Evolutionary conservation across 2,329 filamentous ascomycete genomes (phyloP).

Genomic region (Chaetomium strumarium): DNA sequence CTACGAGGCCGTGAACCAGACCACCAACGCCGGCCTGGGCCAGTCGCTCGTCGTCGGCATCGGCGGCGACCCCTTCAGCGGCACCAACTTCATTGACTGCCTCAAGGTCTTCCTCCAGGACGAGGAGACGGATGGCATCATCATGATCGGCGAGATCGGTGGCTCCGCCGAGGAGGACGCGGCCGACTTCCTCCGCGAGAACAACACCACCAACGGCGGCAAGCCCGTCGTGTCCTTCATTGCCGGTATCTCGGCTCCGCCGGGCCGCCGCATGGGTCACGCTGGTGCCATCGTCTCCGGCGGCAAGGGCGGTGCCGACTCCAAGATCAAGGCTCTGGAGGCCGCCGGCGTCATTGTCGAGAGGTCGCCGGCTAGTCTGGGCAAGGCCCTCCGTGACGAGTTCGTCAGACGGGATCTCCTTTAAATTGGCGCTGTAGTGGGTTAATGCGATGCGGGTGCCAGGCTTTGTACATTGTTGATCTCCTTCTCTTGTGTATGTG

Average conservation of each 20-base stretch:
- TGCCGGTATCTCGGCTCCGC: constrained; percentile 93
- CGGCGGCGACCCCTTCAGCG: constrained; percentile 96
- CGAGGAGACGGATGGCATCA: constrained; percentile 95
- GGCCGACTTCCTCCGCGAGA: constrained; percentile 85
- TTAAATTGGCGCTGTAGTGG: constrained; percentile 43
- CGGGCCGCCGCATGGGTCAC: constrained; percentile 96
- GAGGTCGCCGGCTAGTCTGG: constrained; percentile 84
- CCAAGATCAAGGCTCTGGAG: constrained; percentile 94
- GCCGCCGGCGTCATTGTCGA: constrained; percentile 92
- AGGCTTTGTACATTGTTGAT: constrained; percentile 16
- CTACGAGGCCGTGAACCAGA: constrained; percentile 99
- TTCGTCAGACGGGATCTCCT: constrained; percentile 95
- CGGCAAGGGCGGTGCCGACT: constrained; percentile 95
- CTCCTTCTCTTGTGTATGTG: constrained; percentile 10
- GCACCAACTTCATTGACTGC: constrained; percentile 99
- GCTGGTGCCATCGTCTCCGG: constrained; percentile 96
- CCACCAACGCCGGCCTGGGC: constrained; percentile 90
- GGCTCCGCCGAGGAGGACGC: constrained; percentile 97
- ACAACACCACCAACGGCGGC: constrained; percentile 77
- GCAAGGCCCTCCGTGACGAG: constrained; percentile 89
- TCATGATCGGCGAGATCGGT: constrained; percentile 99
- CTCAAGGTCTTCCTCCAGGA: constrained; percentile 95
- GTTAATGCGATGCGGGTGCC: not conserved
- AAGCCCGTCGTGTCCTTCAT: constrained; percentile 99
- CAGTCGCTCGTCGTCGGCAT: constrained; percentile 98